Conservation (phyloP, 176 grass and related monocot genomes). For the Phyllostachys edulis region DNA sequence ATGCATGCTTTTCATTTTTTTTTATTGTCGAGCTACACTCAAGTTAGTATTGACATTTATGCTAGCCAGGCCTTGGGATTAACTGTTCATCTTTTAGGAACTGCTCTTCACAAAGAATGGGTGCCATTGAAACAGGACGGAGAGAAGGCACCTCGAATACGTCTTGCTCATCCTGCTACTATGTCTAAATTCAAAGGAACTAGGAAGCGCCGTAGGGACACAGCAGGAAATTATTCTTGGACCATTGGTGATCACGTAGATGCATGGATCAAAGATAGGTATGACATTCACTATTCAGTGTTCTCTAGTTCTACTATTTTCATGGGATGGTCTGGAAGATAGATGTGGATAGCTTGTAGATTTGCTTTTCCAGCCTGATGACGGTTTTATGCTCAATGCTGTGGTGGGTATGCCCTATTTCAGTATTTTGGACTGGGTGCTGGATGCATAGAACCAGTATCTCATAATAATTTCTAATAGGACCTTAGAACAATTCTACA, state of each 20-base stretch:
- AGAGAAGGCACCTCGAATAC: slow-evolving; percentile 66
- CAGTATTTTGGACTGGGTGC: neutral
- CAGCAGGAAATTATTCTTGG: slow-evolving; percentile 62
- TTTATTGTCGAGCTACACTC: neutral
- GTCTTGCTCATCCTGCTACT: slow-evolving; percentile 56
- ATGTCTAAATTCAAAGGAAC: slow-evolving; percentile 71
- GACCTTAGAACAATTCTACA: neutral
- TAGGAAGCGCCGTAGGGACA: slow-evolving; percentile 80
- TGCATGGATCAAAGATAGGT: slow-evolving; percentile 77
- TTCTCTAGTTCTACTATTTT: slow-evolving; percentile 21
- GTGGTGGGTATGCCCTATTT: neutral
- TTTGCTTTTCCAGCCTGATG: neutral
- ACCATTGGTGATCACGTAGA: slow-evolving; percentile 83
- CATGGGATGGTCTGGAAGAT: neutral
- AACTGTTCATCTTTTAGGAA: slow-evolving; percentile 51
- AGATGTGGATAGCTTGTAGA: neutral
- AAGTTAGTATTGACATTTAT: neutral
- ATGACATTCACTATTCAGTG: slow-evolving; percentile 29
- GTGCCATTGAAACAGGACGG: slow-evolving; percentile 57
- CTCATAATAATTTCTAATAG: neutral
- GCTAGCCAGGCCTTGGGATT: slow-evolving; percentile 27
- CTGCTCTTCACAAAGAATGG: slow-evolving; percentile 57
- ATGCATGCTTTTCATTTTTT: neutral
- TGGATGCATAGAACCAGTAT: neutral
- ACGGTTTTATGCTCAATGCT: neutral